Evolutionary conservation across 257 asterid genomes (phyloP), one percentile per base, ranked within the genome.

Genomic region (Solanum lignicaule): DNA sequence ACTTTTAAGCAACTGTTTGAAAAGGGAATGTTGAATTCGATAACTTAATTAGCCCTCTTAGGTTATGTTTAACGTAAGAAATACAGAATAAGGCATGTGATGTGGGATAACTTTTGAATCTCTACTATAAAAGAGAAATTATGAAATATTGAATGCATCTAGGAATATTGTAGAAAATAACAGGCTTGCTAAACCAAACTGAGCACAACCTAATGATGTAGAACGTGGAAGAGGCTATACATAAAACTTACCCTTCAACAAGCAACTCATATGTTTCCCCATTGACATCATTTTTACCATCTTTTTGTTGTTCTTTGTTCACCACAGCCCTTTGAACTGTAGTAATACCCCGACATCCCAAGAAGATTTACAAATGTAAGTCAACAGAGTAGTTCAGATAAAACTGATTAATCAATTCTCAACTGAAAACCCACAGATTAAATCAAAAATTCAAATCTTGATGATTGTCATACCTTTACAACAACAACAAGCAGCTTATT

Each of bases 271-370:
- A 89, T 88, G 66, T 89, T 87, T 92, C 91, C 85, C 85, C 85
- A 5, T 81, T 81, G 85, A 48, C 85, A 81, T 81, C 85, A 9
- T 21, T 48, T 52, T 48, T 81, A 29, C 43, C 31, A 29, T 81
- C 85, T 29, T 31, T 81, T 46, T 76, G 86, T 75, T 71, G 88
- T 43, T 91, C 91, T 72, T 91, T 95, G 89, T 94, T 93, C 82
- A 96, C 94, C 84, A 96, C 94, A 83, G 92, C 98, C 62, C 98
- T 98, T 87, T 95, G 98, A 87, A 95, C 95, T 27, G 97, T 88
- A 73, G 79, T 87, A 86, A 97, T 94, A 85, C 99, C 99, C 98
- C 95, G 94, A 72, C 89, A 87, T 79, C 27, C 38, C 85, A 29
- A 79, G 65, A 81, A 48, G 20, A 29, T 81, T 81, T 81, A 48